Conservation (phyloP, 495 filamentous ascomycete genomes). For the Penicillium coprophilum region DNA sequence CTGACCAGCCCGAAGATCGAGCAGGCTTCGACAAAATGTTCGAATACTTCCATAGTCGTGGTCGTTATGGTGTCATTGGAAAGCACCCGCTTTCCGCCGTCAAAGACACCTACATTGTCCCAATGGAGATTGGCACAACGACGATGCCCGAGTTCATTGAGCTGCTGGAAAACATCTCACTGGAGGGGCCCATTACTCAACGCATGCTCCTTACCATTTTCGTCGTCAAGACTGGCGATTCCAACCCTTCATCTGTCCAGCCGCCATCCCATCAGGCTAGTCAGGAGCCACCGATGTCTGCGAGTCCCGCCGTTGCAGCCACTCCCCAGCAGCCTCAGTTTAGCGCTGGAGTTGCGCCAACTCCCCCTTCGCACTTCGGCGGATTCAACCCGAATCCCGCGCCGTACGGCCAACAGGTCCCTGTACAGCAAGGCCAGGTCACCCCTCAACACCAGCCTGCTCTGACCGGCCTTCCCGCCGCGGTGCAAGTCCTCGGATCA, state of each 20-base stretch:
- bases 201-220: slow-evolving; percentile 75
- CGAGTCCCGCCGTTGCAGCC: slow-evolving; percentile 45
- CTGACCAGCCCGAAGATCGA: slow-evolving; percentile 48
- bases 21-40: slow-evolving; percentile 66
- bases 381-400: slow-evolving; percentile 35
- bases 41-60: slow-evolving; percentile 74
- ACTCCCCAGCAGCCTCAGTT: slow-evolving; percentile 41
- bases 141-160: slow-evolving; percentile 71
- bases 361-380: slow-evolving; percentile 24
- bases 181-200: slow-evolving; percentile 64
- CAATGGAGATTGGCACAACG: slow-evolving; percentile 60
- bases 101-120: slow-evolving; percentile 75
- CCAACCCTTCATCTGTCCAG: slow-evolving; percentile 45
- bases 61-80: slow-evolving; percentile 78
- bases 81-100: slow-evolving; percentile 66
- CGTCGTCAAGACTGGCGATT: slow-evolving; percentile 60
- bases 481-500: slow-evolving; percentile 55
- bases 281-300: slow-evolving; percentile 37
- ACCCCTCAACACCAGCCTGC: slow-evolving; percentile 17
- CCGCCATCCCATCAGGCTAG: slow-evolving; percentile 45
- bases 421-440: slow-evolving; percentile 24
- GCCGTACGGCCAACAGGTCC: slow-evolving; percentile 29
- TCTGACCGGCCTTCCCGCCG: slow-evolving; percentile 27
- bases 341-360: slow-evolving; percentile 29
- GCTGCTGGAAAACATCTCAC: slow-evolving; percentile 68